These are phyloP conservation scores for Kodamaea derodonti DNA, from an alignment of 1,139 yeast species.

Conservation along the genomic window DNA sequence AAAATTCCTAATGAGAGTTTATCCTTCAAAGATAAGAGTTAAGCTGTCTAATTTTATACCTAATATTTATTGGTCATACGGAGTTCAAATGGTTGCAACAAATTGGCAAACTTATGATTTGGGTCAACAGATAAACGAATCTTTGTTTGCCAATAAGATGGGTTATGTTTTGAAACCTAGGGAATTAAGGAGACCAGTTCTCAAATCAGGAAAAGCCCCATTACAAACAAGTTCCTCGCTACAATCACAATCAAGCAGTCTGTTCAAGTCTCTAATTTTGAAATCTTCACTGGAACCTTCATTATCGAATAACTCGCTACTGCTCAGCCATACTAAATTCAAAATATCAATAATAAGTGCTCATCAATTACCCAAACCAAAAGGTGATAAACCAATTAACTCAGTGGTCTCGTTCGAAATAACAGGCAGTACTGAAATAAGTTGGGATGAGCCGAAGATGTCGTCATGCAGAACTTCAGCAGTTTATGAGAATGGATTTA, in stretches of 20 bases:
- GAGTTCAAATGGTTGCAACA: constrained; percentile 92
- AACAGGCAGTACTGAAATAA: constrained; percentile 33
- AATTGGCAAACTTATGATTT: constrained; percentile 94
- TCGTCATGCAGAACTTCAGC: constrained; percentile 28
- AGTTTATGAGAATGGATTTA: constrained; percentile 68
- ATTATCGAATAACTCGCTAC: not conserved
- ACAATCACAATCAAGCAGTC: constrained; percentile 5
- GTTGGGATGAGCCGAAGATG: constrained; percentile 19
- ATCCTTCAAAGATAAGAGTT: constrained; percentile 77
- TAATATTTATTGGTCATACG: constrained; percentile 71
- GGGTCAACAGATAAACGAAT: constrained; percentile 88
- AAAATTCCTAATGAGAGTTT: constrained; percentile 71
- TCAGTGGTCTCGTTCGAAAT: constrained; percentile 61
- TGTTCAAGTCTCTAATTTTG: constrained; percentile 3
- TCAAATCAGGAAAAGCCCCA: constrained; percentile 18
- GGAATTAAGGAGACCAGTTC: constrained; percentile 32
- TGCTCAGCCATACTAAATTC: constrained; percentile 13
- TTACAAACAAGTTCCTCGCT: not conserved
- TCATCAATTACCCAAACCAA: constrained; percentile 76
- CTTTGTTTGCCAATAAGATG: constrained; percentile 62
- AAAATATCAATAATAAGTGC: constrained; percentile 66
- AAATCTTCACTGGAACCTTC: not conserved
- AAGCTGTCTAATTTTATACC: constrained; percentile 83
- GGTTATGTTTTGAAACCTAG: constrained; percentile 82
- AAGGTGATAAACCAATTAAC: constrained; percentile 41